A percentile compares a stretch with the other conserved stretches of the same genome.
These are phyloP conservation scores for Schwanniomyces etchellsii DNA, from an alignment of 1,139 yeast species.

Conservation along the genomic window DNA sequence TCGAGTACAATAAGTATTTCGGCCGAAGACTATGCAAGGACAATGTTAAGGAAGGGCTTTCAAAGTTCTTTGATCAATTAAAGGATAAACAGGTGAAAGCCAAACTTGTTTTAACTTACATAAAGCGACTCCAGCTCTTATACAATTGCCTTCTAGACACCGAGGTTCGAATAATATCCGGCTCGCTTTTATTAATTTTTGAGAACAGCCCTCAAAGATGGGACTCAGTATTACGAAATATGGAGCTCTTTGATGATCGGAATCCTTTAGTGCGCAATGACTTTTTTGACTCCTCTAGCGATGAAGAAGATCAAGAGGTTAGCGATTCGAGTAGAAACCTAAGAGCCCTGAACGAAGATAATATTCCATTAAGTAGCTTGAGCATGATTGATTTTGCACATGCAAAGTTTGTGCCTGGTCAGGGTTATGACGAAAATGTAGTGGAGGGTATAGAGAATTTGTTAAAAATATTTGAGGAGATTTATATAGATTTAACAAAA, in stretches of 20 bases:
- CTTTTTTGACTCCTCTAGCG: constrained; percentile 19
- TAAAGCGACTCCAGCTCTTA: constrained; percentile 55
- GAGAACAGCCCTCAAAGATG: constrained; percentile 61
- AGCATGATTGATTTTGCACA: constrained; percentile 89
- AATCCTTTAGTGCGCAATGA: constrained; percentile 35
- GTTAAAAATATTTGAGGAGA: constrained; percentile 34
- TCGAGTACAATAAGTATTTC: constrained; percentile 57
- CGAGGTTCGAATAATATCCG: constrained; percentile 66
- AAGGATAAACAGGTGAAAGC: constrained; percentile 17
- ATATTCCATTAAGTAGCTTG: constrained; percentile 38
- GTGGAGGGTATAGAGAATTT: constrained; percentile 63
- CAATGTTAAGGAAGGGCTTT: constrained; percentile 45
- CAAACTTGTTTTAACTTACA: constrained; percentile 34
- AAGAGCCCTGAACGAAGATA: neutral
- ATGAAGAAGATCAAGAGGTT: constrained; percentile 27
- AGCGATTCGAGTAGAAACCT: constrained; percentile 18
- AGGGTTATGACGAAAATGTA: constrained; percentile 69
- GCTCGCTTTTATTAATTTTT: constrained; percentile 67
- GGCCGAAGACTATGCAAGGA: constrained; percentile 55
- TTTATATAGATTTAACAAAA: constrained; percentile 5
- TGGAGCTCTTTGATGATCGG: constrained; percentile 21
- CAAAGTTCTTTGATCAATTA: constrained; percentile 42
- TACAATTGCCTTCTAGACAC: constrained; percentile 56
- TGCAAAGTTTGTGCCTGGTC: constrained; percentile 55
- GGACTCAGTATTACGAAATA: constrained; percentile 21